Evolutionary conservation across 495 filamentous ascomycete species (phyloP), one percentile per base, ranked within the genome.

Genomic region (Penicillium salamii): DNA sequence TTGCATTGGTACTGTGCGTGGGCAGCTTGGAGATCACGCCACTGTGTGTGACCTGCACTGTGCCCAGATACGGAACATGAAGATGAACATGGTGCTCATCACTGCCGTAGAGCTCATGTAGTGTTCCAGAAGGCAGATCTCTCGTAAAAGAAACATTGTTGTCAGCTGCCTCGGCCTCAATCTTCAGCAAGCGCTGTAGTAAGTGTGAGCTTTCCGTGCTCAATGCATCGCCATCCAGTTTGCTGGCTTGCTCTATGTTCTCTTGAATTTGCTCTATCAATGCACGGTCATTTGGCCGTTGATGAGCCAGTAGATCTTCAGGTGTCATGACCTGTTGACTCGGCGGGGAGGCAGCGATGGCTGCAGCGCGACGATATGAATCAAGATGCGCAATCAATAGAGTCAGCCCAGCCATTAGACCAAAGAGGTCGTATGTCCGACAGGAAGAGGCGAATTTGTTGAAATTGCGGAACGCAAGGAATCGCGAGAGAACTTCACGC

Each of bases 361-460:
- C 28, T 31, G 41, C 38, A 21, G 14, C 3, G 21, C 18, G 18
- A 11, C 42, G 43, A 52, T 52, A 55, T 13, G 65, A 24, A 45
- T 52, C 52, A 40, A 63, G 19, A 48, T 62, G 54, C 2, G 55
- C 55, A 7, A 65, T 36, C 0, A 59, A 34, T 6, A 63, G 15
- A 3, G 74, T 53, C 23, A 77, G 64, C 2, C 72, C 66, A 0
- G 69, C 67, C 11, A 69, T 73, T 44, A 80, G 74, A 11, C 59
- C 75, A 40, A 72, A 60, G 41, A 77, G 79, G 51, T 77, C 71
- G 3, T 75, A 50, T 3, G 70, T 54, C 28, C 78, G 75, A 60
- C 74, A 79, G 50, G 65, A 56, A 42, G 61, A 63, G 7, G 59
- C 50, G 3, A 48, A 54, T 3, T 28, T 55, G 32, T 66, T 68